Conservation (phyloP, 129 eudicot genomes). For the Escallonia herrerae region DNA sequence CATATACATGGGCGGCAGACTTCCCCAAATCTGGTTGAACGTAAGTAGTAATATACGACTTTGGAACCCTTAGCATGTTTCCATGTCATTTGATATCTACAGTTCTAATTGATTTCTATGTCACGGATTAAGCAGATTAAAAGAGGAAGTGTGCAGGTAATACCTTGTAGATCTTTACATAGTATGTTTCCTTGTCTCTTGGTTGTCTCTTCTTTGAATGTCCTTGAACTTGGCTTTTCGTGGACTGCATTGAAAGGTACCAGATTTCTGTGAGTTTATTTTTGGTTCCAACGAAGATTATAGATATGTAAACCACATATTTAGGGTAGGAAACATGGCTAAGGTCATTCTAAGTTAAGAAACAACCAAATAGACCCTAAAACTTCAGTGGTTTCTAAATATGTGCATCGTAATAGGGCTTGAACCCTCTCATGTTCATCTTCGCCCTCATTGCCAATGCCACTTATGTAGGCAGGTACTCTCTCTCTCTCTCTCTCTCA, state of each 20-base stretch:
- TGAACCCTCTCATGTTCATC: constrained; percentile 73
- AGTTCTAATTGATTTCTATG: constrained; percentile 4
- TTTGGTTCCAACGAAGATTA: no score
- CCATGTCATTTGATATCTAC: not conserved
- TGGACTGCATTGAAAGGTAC: no score
- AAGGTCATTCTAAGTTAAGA: no score
- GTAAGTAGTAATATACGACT: constrained; percentile 19
- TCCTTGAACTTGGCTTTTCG: no score
- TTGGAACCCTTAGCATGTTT: not conserved
- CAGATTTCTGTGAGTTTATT: no score
- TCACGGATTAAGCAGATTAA: constrained; percentile 42
- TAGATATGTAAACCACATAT: not conserved
- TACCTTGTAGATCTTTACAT: not conserved
- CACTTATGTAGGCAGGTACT: constrained; percentile 62
- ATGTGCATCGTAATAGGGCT: constrained; percentile 33
- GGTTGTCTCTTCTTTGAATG: no score
- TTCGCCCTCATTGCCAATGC: constrained; percentile 65
- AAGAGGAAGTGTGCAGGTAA: constrained; percentile 70
- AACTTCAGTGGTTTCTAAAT: no score
- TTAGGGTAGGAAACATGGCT: no score
- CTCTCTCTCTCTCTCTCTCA: constrained; percentile 6
- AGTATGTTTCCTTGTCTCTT: no score
- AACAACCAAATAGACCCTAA: no score
- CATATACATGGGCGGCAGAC: constrained; percentile 72
- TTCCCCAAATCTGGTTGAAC: constrained; percentile 64